A percentile compares a stretch with the other conserved stretches of the same genome.
Evolutionary conservation across 1,139 yeast species (phyloP).

Genomic region (Suhomyces ambrosiae): DNA sequence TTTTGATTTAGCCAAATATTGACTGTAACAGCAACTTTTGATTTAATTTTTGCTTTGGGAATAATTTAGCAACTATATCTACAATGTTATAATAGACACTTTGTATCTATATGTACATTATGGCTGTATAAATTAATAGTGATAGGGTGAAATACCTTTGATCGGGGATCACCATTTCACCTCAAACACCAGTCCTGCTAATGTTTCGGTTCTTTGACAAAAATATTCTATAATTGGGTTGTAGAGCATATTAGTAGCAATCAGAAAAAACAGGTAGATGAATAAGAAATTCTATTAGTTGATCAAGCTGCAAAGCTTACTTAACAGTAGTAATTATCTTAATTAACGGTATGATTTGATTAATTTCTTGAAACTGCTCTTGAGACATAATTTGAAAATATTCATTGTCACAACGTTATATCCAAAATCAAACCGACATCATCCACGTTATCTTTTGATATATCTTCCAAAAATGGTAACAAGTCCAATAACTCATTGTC

Average conservation of each 20-base stretch:
- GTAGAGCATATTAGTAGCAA: constrained; percentile 10
- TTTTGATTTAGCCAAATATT: too few species aligned
- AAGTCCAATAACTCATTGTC: constrained; percentile 93
- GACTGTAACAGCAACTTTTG: too few species aligned
- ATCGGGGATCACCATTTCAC: constrained; percentile 7
- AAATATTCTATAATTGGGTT: constrained; percentile 10
- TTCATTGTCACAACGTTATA: constrained; percentile 50
- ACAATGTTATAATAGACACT: too few species aligned
- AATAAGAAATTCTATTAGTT: too few species aligned
- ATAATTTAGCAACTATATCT: too few species aligned
- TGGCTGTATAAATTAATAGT: constrained; percentile 13
- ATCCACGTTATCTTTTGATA: constrained; percentile 66
- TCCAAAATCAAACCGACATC: constrained; percentile 87
- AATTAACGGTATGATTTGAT: too few species aligned
- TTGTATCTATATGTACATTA: constrained; percentile 11
- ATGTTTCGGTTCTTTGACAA: constrained; percentile 15
- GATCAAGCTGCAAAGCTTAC: too few species aligned
- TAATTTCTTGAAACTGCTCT: too few species aligned
- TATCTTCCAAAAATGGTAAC: constrained; percentile 86
- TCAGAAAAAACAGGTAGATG: constrained; percentile 2
- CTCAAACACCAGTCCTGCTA: constrained; percentile 22
- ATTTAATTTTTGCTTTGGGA: too few species aligned
- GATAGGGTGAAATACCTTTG: constrained; percentile 6
- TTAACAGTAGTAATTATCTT: constrained; percentile 3
- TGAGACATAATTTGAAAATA: neutral